Evolutionary conservation across 371 early-diverging fungal genomes (phyloP).

Genomic region (Ecytonucleospora hepatopenaei): DNA sequence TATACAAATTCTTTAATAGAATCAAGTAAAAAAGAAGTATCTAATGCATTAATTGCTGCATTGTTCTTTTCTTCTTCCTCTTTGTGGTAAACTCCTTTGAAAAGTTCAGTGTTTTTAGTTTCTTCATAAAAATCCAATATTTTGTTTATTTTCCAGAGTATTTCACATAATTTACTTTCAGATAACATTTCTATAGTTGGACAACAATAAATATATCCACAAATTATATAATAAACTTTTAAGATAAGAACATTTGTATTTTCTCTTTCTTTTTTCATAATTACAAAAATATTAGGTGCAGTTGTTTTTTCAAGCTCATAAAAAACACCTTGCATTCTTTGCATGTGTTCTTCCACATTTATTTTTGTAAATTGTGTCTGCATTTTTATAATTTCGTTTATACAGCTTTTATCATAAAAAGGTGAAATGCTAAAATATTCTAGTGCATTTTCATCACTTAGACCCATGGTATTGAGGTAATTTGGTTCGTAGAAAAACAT

Average conservation of each 20-base stretch:
- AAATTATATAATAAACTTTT: slow-evolving; percentile 35
- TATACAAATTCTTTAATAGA: slow-evolving; percentile 20
- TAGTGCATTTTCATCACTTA: slow-evolving; percentile 64
- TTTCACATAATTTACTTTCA: slow-evolving; percentile 14
- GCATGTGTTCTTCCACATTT: slow-evolving; percentile 58
- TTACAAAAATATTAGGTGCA: slow-evolving; percentile 29
- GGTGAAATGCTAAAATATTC: slow-evolving; percentile 82
- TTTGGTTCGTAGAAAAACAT: slow-evolving; percentile 47
- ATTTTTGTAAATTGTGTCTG: slow-evolving; percentile 76
- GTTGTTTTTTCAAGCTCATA: slow-evolving; percentile 18
- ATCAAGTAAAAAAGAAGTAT: slow-evolving; percentile 6
- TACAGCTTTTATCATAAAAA: slow-evolving; percentile 83
- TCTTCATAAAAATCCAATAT: slow-evolving; percentile 23
- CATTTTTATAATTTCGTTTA: slow-evolving; percentile 85
- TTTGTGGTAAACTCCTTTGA: slow-evolving; percentile 9
- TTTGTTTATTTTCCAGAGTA: slow-evolving; percentile 26
- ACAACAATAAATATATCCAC: slow-evolving; percentile 41
- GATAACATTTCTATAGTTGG: slow-evolving; percentile 28
- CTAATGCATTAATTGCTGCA: background rate
- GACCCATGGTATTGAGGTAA: slow-evolving; percentile 36
- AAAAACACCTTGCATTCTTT: slow-evolving; percentile 27
- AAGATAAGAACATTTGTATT: background rate
- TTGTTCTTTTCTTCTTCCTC: background rate
- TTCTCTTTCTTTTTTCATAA: slow-evolving; percentile 11
- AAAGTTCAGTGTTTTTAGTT: slow-evolving; percentile 13